Evolutionary conservation across 1,284 basidiomycete species (phyloP).

Genomic region (Kwoniella shivajii): DNA sequence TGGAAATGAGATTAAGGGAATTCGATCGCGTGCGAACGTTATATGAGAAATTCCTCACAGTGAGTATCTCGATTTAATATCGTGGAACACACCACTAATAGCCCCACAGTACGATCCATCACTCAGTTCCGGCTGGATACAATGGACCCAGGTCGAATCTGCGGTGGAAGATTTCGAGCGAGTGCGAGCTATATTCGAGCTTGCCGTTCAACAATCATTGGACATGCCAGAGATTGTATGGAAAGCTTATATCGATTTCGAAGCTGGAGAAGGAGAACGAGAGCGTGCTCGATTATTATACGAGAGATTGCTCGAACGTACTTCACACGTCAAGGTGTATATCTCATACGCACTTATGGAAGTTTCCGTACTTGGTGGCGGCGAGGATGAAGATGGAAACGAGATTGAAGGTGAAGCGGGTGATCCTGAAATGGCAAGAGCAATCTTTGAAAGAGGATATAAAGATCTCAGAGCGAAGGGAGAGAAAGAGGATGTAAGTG

Average conservation of each 20-base stretch:
- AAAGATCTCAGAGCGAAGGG: conserved; percentile 76
- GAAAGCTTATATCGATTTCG: conserved; percentile 97
- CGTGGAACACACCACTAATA: conserved; percentile 11
- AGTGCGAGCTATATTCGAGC: conserved; percentile 92
- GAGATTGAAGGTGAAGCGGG: conserved; percentile 69
- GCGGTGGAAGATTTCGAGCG: conserved; percentile 89
- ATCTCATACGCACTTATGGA: conserved; percentile 58
- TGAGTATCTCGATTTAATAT: conserved; percentile 48
- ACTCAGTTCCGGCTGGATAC: conserved; percentile 93
- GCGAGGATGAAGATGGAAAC: conserved; percentile 73
- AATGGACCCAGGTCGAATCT: conserved; percentile 92
- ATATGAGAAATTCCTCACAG: conserved; percentile 93
- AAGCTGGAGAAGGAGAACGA: conserved; percentile 81
- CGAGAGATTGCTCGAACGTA: conserved; percentile 81
- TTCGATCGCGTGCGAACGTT: conserved; percentile 90
- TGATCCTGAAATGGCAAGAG: conserved; percentile 68
- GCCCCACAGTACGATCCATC: conserved; percentile 75
- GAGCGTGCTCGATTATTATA: conserved; percentile 83
- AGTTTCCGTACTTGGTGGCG: conserved; percentile 55
- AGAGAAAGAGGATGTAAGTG: conserved; percentile 81
- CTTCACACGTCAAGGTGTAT: conserved; percentile 84
- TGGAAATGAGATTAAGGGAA: conserved; percentile 74
- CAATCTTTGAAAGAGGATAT: conserved; percentile 83
- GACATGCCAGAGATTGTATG: conserved; percentile 99
- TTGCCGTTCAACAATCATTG: conserved; percentile 89